Percentiles rank a stretch among this genome's conserved stretches.
These are phyloP conservation scores for Fraxinus xanthoxyloides DNA, from an alignment of 305 asterid genomes.

Conservation along the genomic window DNA sequence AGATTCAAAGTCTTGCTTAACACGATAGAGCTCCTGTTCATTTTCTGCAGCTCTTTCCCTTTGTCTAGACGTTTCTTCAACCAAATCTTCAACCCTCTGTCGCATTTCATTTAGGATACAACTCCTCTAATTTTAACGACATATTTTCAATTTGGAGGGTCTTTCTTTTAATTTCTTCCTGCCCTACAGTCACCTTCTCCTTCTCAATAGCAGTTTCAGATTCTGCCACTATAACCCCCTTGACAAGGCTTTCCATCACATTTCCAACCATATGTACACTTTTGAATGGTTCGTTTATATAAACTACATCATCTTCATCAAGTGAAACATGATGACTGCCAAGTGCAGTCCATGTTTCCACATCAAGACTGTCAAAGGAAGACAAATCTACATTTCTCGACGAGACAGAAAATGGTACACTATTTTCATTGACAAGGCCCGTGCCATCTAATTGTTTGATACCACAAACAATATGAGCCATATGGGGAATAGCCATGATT, in stretches of 20 bases:
- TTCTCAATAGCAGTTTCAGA: constrained; percentile 77
- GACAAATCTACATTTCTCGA: constrained; percentile 53
- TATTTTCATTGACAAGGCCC: constrained; percentile 77
- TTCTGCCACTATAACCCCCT: constrained; percentile 81
- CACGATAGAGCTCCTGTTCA: constrained; percentile 91
- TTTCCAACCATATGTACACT: constrained; percentile 77
- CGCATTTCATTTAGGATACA: constrained; percentile 79
- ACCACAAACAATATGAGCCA: constrained; percentile 71
- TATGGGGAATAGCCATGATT: constrained; percentile 70
- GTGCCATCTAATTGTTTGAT: constrained; percentile 71
- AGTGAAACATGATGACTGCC: constrained; percentile 44
- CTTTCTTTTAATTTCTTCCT: constrained; percentile 71
- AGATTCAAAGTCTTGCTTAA: constrained; percentile 85
- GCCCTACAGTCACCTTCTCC: constrained; percentile 68
- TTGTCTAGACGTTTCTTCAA: constrained; percentile 91
- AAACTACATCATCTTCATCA: constrained; percentile 70
- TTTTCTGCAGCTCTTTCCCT: constrained; percentile 93
- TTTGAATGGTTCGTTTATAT: constrained; percentile 57
- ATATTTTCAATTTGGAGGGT: constrained; percentile 74
- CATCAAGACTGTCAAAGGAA: constrained; percentile 48
- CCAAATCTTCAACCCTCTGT: constrained; percentile 95
- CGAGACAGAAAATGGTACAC: constrained; percentile 68
- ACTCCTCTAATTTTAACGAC: constrained; percentile 79
- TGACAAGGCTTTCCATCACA: constrained; percentile 91
- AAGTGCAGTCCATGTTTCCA: constrained; percentile 61